Percentiles rank a stretch among this genome's conserved stretches.
phyloP scores from a whole-genome alignment of 2,329 filamentous ascomycete genomes.

The Fusarium buxicola region DNA sequence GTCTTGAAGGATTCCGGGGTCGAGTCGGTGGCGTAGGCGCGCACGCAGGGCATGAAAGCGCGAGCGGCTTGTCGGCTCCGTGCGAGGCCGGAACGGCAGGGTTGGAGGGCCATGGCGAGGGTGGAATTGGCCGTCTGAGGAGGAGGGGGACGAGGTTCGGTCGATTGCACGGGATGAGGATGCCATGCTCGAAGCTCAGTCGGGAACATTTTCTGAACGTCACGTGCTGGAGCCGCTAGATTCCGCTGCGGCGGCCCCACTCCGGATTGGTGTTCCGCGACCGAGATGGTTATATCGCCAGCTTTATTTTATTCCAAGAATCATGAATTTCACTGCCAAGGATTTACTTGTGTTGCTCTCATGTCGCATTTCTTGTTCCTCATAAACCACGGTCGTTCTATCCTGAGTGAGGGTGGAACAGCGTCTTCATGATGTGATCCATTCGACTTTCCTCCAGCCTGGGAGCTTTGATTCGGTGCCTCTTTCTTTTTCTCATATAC shows the following conservation, averaged over 20 bases:
- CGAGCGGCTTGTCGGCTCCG: constrained; percentile 43
- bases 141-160: constrained; percentile 1
- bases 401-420: too few species aligned
- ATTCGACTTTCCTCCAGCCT: not conserved
- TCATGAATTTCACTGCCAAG: too few species aligned
- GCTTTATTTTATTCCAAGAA: constrained; percentile 9
- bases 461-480: not conserved
- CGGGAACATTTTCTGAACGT: constrained; percentile 50
- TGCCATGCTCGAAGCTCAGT: constrained; percentile 33
- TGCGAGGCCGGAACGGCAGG: constrained; percentile 47
- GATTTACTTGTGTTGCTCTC: not conserved
- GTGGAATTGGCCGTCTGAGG: constrained; percentile 21
- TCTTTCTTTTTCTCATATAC: not conserved
- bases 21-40: constrained; percentile 47
- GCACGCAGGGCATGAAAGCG: constrained; percentile 40
- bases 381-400: too few species aligned
- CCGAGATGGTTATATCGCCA: not conserved
- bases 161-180: constrained; percentile 13
- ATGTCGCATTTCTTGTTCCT: not conserved
- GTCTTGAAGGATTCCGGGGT: constrained; percentile 46
- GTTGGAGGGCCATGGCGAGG: constrained; percentile 50
- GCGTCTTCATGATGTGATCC: not conserved
- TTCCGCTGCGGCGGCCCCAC: constrained; percentile 36
- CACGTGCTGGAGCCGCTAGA: constrained; percentile 42
- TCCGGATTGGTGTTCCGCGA: constrained; percentile 13